Evolutionary conservation across 2,329 filamentous ascomycete species (phyloP).

Genomic region (Phialemonium atrogriseum): DNA sequence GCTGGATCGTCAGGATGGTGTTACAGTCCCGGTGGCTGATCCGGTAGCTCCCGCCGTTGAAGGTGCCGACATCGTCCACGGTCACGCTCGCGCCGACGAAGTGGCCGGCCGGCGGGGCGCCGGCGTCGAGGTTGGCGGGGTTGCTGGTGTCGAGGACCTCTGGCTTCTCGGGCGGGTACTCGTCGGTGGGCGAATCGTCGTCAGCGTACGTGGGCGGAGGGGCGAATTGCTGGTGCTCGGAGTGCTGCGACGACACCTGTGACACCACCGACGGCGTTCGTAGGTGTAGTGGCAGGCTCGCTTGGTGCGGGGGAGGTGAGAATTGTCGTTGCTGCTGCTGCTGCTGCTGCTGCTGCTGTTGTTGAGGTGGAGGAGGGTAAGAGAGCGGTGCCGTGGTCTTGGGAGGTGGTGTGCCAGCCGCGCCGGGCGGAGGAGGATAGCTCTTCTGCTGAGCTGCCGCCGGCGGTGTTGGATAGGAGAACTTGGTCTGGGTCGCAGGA

Average conservation of each 20-base stretch:
- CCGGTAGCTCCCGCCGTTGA: slow-evolving; percentile 91
- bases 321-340: slow-evolving; percentile 13
- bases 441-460: slow-evolving; percentile 18
- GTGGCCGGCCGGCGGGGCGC: slow-evolving; percentile 37
- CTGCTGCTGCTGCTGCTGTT: slow-evolving; percentile 13
- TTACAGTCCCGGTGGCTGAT: slow-evolving; percentile 91
- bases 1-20: slow-evolving; percentile 77
- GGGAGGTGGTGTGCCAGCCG: slow-evolving; percentile 22
- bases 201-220: slow-evolving; percentile 22
- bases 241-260: slow-evolving; percentile 10
- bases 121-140: slow-evolving; percentile 24
- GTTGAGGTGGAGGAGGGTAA: slow-evolving; percentile 22
- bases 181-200: slow-evolving; percentile 11
- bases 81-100: slow-evolving; percentile 57
- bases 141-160: slow-evolving; percentile 18
- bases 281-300: slow-evolving; percentile 27
- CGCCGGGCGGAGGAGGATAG: slow-evolving; percentile 27
- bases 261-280: slow-evolving; percentile 21
- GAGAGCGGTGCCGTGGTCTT: slow-evolving; percentile 18
- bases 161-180: slow-evolving; percentile 19
- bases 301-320: slow-evolving; percentile 10
- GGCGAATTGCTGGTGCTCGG: slow-evolving; percentile 16
- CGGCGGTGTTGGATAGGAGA: slow-evolving; percentile 25
- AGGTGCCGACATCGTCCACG: slow-evolving; percentile 85
- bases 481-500: slow-evolving; percentile 25